Evolutionary conservation across 106 monocot genomes (phyloP), one percentile per base, ranked within the genome.

Genomic region (Agapanthus africanus): DNA sequence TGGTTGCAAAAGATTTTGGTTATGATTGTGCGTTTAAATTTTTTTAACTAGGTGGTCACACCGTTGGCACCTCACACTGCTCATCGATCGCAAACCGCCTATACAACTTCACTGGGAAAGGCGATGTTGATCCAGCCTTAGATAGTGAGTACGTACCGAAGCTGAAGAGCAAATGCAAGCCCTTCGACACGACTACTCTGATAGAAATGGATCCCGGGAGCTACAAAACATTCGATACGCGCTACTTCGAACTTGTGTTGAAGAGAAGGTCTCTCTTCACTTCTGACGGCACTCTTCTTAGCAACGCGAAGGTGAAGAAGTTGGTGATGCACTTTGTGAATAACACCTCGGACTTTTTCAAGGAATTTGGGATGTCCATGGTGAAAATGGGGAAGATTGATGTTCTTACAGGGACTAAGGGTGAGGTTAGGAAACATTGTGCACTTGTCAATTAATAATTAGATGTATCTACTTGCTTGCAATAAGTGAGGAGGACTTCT

Each of bases 191-290:
- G 38, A 79, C 69, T 6, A 76, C 79, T 11, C 11, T 82, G 28
- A 75, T 67, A 4, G 82, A 86, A 54, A 80, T 84, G 80, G 84
- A 84, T 62, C 84, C 84, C 0, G 80, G 80, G 0, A 84, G 84
- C 44, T 74, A 74, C 77, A 61, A 30, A 16, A 84, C 84, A 5
- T 80, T 84, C 46, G 84, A 84, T 52, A 32, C 31, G 1, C 60
- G 62, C 8, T 84, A 84, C 62, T 84, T 80, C 74, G 60, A 67
- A 33, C 25, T 35, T 30, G 19, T 84, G 2, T 52, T 84, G 15
- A 80, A 77, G 67, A 70, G 80, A 28, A 68, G 84, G 35, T 80
- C 69, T 1, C 72, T 84, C 8, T 86, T 86, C 72, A 44, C 47
- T 8, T 86, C 85, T 0, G 85, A 86, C 30, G 68, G 76, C 10